A percentile compares a stretch with the other conserved stretches of the same genome.
Conservation (phyloP, 1,139 yeast species). For the Zygosaccharomyces sapae region DNA sequence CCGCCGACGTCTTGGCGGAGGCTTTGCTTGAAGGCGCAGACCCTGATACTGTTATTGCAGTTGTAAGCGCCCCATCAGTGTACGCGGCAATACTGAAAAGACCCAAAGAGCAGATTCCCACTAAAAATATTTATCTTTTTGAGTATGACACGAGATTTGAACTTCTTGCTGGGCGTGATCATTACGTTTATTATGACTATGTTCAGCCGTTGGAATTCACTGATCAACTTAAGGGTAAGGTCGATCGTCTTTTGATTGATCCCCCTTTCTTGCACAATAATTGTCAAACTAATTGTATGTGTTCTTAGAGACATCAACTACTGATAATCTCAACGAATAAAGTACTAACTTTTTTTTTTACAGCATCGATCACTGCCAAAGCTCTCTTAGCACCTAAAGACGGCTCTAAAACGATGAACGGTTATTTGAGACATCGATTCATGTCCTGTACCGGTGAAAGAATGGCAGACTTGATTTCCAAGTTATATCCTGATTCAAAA, state of each 20-base stretch:
- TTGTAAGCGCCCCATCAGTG: constrained; percentile 88
- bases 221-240: constrained; percentile 52
- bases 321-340: not conserved
- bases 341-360: constrained; percentile 9
- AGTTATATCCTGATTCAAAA: constrained; percentile 59
- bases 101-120: constrained; percentile 53
- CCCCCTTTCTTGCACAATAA: constrained; percentile 83
- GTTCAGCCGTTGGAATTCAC: constrained; percentile 63
- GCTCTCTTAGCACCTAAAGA: constrained; percentile 48
- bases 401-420: constrained; percentile 38
- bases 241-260: constrained; percentile 74
- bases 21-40: constrained; percentile 75
- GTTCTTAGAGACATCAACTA: not conserved
- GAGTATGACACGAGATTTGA: constrained; percentile 77
- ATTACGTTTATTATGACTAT: constrained; percentile 73
- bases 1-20: constrained; percentile 63
- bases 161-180: constrained; percentile 60
- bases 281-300: constrained; percentile 62
- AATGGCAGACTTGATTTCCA: constrained; percentile 58
- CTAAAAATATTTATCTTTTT: constrained; percentile 63
- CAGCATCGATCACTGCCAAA: constrained; percentile 61
- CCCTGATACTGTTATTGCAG: constrained; percentile 60
- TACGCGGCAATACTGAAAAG: constrained; percentile 70
- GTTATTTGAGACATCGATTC: constrained; percentile 47
- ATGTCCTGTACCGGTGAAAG: constrained; percentile 86